Evolutionary conservation across 768 basidiomycete species (phyloP), one percentile per base, ranked within the genome.

Genomic region (Sporobolomyces roseus): DNA sequence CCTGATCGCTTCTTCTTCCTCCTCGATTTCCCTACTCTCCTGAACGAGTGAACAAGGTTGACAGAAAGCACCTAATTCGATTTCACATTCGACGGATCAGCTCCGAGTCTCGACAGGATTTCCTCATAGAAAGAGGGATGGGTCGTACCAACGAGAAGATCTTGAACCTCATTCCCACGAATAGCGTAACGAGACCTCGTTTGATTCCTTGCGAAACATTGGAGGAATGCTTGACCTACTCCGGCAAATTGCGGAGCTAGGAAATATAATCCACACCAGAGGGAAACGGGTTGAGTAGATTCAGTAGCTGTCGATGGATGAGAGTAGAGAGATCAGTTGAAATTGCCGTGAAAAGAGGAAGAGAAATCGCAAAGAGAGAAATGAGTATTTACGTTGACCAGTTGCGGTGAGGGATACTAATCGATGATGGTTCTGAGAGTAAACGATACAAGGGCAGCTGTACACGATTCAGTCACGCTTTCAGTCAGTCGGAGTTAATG

Each of bases 401-500:
- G 50, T 61, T 23, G 61, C 23, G 9, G 50, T 21, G 1, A 73
- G 32, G 27, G 68, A 64, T 19, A 19, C 23, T 4, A 69, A 35
- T 0, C 67, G 41, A 9, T 46, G 43, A 17, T 65, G 64, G 48
- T 66, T 73, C 23, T 32, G 14, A 0, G 55, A 55, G 56, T 55
- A 73, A 2, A 69, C 43, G 10, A 68, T 27, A 61, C 71, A 72
- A 3, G 71, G 71, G 51, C 71, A 72, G 66, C 69, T 70, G 41
- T 12, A 32, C 21, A 2, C 14, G 25, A 12, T 7, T 41, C 38
- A 17, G 17, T 9, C 38, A 23, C 2, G 3, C 8, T 17, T 12
- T 10, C 29, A 25, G 25, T 25, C 33, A 45, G 23, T 27, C 4
- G 32, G 53, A 9, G 25, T 19, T 23, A 10, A 35, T 19, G 19